phyloP scores from a whole-genome alignment of 2,329 filamentous ascomycete genomes.

The Trichoderma citrinoviride region DNA sequence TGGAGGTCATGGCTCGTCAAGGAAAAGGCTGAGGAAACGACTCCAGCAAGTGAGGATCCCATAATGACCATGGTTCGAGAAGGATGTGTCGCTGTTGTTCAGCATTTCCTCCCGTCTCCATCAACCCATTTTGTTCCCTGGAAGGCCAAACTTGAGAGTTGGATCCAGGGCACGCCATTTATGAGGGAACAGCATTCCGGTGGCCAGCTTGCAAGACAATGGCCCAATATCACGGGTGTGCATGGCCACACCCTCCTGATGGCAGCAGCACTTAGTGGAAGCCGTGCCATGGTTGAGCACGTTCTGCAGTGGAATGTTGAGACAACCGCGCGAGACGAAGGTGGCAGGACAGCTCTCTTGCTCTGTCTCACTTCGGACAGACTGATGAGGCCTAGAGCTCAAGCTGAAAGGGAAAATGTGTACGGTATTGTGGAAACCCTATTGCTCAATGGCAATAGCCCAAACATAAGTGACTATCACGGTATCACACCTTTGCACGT shows the following conservation, averaged over 20 bases:
- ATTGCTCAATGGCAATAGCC: slow-evolving; percentile 15
- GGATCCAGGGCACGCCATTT: not conserved
- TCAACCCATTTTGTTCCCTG: not conserved
- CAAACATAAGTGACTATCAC: not conserved
- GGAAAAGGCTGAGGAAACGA: not conserved
- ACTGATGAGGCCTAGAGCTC: not conserved
- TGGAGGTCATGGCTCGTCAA: slow-evolving; percentile 15
- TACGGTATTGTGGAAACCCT: not conserved
- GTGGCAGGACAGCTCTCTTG: slow-evolving; percentile 15
- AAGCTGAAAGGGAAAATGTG: not conserved
- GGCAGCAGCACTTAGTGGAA: slow-evolving; percentile 23
- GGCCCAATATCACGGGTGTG: not conserved
- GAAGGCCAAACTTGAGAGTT: not conserved
- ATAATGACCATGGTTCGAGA: slow-evolving; percentile 18
- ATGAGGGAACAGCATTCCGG: not conserved
- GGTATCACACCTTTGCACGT: slow-evolving; percentile 20
- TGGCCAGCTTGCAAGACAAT: not conserved
- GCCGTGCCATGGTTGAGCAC: slow-evolving; percentile 21
- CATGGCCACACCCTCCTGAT: slow-evolving; percentile 23
- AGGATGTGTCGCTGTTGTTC: slow-evolving; percentile 10
- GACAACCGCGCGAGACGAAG: slow-evolving; percentile 24
- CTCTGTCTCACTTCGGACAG: slow-evolving; percentile 17
- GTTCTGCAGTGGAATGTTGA: slow-evolving; percentile 22
- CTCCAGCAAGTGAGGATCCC: not conserved
- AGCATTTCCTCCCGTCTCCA: slow-evolving; percentile 12